Base-by-base conservation (phyloP, 2,329 filamentous ascomycete species). In the Phyllosticta citribraziliensis region DNA sequence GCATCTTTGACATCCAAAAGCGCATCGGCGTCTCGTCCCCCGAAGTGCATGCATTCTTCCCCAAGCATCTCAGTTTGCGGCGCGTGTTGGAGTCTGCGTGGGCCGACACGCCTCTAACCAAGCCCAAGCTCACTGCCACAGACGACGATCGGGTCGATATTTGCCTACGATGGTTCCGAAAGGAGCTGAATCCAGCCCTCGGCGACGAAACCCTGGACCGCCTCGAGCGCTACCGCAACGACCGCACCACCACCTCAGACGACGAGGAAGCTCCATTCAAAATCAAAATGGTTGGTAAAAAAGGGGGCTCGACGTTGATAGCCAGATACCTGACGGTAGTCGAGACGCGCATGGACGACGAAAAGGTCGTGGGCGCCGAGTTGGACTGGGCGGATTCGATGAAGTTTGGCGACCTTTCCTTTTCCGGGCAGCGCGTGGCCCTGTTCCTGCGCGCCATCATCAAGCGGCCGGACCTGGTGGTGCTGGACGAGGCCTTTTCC, bases 11-110 rank as follows among this genome's bases (percentile, higher is more conserved):
- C 64, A 84, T 99, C 8, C 94, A 97, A 72, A 81, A 86, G 0
- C 86, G 89, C 24, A 89, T 99, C 65, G 94, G 94, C 11, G 92
- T 97, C 72, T 94, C 91, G 0, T 95, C 90, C 64, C 94, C 94
- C 0, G 94, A 97, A 71, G 88, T 97, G 4, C 92, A 97, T 69
- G 87, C 90, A 58, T 91, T 96, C 73, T 97, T 97, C 76, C 93
- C 94, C 0, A 86, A 87, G 56, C 79, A 82, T 40, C 78, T 96
- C 55, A 87, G 86, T 0, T 76, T 96, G 10, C 83, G 90, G 1
- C 81, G 87, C 56, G 83, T 90, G 0, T 72, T 99, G 0, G 90
- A 94, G 70, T 93, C 87, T 56, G 91, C 93, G 0, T 97, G 91
- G 87, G 88, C 91, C 1, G 89, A 95, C 62, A 96, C 94, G 0